Conservation (phyloP, 352 stramenopile species). For the Phytophthora citrophthora region DNA sequence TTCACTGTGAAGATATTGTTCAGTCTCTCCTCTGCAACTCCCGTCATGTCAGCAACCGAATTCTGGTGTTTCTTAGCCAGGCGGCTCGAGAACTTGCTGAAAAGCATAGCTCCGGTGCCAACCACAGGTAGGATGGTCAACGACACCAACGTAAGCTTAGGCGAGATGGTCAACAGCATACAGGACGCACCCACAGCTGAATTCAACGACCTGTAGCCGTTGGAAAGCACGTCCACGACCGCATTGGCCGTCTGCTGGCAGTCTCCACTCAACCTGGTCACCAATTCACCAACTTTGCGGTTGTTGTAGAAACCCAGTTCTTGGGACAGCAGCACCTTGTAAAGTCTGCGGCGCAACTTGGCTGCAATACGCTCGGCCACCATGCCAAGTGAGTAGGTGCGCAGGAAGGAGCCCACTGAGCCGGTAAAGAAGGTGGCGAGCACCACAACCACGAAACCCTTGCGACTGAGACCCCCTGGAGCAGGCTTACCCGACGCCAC, state of each 20-base stretch:
- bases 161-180: slow-evolving; percentile 91
- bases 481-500: slow-evolving; percentile 79
- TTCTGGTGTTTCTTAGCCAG: slow-evolving; percentile 84
- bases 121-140: slow-evolving; percentile 83
- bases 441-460: slow-evolving; percentile 88
- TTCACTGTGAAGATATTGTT: slow-evolving; percentile 93
- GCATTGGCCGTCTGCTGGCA: slow-evolving; percentile 90
- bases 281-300: slow-evolving; percentile 86
- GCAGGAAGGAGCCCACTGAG: slow-evolving; percentile 86
- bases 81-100: slow-evolving; percentile 84
- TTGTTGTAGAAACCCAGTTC: slow-evolving; percentile 87
- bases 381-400: slow-evolving; percentile 90
- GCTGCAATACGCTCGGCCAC: slow-evolving; percentile 85
- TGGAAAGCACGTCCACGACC: slow-evolving; percentile 86
- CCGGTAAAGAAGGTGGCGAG: slow-evolving; percentile 87
- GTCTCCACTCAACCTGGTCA: slow-evolving; percentile 86
- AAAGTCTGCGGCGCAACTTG: slow-evolving; percentile 79
- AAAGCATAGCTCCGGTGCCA: slow-evolving; percentile 80
- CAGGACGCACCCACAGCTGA: slow-evolving; percentile 88
- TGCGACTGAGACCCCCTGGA: slow-evolving; percentile 74
- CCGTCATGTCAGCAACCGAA: slow-evolving; percentile 74
- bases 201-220: slow-evolving; percentile 89
- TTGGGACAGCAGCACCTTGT: slow-evolving; percentile 78
- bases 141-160: slow-evolving; percentile 90
- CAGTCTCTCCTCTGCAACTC: slow-evolving; percentile 86